A percentile compares a stretch with the other conserved stretches of the same genome.
phyloP scores from a whole-genome alignment of 2,329 filamentous ascomycete species.

The Coleophoma crateriformis region DNA sequence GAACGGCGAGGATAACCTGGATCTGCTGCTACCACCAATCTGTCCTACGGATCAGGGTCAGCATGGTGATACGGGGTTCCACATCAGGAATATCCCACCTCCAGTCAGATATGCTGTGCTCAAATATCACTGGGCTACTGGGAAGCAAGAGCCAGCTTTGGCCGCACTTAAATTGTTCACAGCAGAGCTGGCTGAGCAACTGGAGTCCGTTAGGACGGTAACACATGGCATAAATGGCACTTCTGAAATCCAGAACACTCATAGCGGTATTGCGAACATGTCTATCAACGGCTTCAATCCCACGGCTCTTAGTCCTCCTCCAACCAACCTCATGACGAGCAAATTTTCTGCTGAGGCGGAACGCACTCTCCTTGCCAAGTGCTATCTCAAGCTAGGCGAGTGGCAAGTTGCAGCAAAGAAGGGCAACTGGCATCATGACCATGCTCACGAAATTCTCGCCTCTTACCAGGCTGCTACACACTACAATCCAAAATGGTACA shows the following conservation, averaged over 20 bases:
- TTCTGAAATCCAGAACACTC: not conserved
- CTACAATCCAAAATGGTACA: constrained; percentile 95
- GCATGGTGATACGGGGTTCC: too few species aligned
- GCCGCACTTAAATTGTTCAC: constrained; percentile 56
- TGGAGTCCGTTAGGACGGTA: constrained; percentile 21
- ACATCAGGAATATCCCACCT: constrained; percentile 35
- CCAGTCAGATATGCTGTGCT: constrained; percentile 94
- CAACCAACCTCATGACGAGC: too few species aligned
- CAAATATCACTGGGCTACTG: constrained; percentile 93
- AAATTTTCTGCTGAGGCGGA: too few species aligned
- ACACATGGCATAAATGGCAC: constrained; percentile 17
- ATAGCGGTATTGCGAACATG: constrained; percentile 13
- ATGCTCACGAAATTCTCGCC: constrained; percentile 79
- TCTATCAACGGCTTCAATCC: constrained; percentile 31
- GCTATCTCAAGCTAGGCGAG: constrained; percentile 92
- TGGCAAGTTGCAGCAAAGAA: constrained; percentile 86
- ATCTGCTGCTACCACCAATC: constrained; percentile 46
- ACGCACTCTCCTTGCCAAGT: constrained; percentile 75
- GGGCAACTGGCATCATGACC: constrained; percentile 82
- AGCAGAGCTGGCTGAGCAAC: constrained; percentile 42
- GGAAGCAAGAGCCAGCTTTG: constrained; percentile 58
- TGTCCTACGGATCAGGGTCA: too few species aligned
- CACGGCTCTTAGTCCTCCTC: constrained; percentile 5
- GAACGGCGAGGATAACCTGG: constrained; percentile 59
- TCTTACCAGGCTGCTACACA: constrained; percentile 89